These are phyloP conservation scores for Cornus florida DNA, from an alignment of 148 eudicot species.

Conservation along the genomic window DNA sequence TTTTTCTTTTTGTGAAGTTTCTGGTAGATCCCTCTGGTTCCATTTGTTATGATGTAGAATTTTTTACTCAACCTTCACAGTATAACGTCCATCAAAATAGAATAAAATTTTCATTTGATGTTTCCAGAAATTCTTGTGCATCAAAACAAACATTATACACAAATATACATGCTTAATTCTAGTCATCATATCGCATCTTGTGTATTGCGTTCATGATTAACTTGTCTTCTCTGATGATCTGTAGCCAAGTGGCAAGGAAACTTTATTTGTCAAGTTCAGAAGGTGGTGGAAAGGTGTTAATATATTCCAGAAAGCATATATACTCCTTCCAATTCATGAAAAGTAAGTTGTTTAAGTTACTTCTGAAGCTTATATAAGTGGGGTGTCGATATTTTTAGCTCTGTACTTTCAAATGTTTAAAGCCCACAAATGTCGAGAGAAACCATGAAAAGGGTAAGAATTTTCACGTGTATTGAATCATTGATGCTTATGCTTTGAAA, in stretches of 20 bases:
- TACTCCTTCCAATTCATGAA: constrained; percentile 86
- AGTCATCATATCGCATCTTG: neutral
- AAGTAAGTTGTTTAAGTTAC: constrained; percentile 48
- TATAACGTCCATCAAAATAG: neutral
- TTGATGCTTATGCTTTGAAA: constrained; percentile 2
- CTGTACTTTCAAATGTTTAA: neutral
- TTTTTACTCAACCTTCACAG: neutral
- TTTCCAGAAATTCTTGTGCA: neutral
- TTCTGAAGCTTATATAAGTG: neutral
- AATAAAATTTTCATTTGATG: neutral
- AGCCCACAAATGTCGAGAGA: neutral
- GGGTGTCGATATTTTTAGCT: neutral
- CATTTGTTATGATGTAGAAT: neutral
- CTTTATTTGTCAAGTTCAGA: constrained; percentile 66
- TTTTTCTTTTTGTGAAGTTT: neutral
- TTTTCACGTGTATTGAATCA: neutral
- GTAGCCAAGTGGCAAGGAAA: constrained; percentile 53
- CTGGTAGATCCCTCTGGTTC: neutral
- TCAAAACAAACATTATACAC: neutral
- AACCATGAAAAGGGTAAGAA: neutral
- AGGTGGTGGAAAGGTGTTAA: constrained; percentile 98
- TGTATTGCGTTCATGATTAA: constrained; percentile 11
- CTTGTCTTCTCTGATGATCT: constrained; percentile 24
- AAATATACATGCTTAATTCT: neutral
- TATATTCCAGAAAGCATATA: constrained; percentile 88